Evolutionary conservation across 257 asterid species (phyloP), one percentile per base, ranked within the genome.

Genomic region (Paulownia fortunei): DNA sequence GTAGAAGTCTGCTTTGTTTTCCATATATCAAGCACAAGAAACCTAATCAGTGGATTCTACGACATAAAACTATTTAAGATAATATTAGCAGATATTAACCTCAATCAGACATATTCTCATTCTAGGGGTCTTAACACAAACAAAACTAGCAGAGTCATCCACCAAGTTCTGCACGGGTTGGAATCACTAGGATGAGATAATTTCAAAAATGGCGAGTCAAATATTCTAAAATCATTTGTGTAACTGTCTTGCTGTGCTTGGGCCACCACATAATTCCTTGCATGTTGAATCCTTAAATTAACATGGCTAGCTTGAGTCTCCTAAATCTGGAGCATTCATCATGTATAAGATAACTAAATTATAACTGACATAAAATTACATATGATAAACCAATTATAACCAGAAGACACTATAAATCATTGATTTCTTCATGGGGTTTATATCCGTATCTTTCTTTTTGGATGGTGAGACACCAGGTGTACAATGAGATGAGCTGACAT

Each of bases 131-230:
- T 55, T 56, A 27, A n/a, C n/a, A n/a, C n/a, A 19, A 44, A 79
- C 30, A 27, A 60, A 49, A 72, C 27, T 32, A 41, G 69, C 60
- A 41, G 26, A 51, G 34, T 81, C 85, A 89, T 69, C 77, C 82
- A 16, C 86, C 86, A 36, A 91, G 89, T 21, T 93, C 94, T 30
- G 89, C 84, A 39, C 87, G 91, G 62, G 97, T 88, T 74, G 96
- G 98, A 80, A 88, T 82, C 13, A 91, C 96, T 0, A 96, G 97
- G 65, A 93, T 91, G 7, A 93, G 94, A 84, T 81, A 89, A 83
- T 93, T 93, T 63, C 94, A n/a, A 96, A 82, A 58, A 89, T 6
- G 86, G 85, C 8, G 97, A 93, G 73, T 93, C 93, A 5, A 93
- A 88, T 37, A 89, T 71, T 76, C 81, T 89, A 24, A 82, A 93